Evolutionary conservation across 306 rosid genomes (phyloP).

Genomic region (Luffa aegyptiaca): DNA sequence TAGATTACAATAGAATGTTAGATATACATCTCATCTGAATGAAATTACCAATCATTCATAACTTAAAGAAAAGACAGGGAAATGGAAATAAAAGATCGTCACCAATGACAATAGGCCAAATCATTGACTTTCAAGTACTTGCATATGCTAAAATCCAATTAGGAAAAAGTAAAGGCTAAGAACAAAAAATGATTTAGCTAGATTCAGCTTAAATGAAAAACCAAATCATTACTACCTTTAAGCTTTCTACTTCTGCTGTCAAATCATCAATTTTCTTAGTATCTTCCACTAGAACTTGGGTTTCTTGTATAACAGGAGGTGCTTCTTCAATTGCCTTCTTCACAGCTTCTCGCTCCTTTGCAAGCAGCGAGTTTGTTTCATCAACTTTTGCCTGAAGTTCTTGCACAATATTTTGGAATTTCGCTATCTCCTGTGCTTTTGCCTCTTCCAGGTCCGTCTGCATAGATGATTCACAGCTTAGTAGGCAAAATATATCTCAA

Average conservation of each 20-base stretch:
- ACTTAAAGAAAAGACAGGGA: background rate
- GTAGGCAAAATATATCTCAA: background rate
- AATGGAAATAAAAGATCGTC: background rate
- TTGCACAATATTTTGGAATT: slow-evolving; percentile 65
- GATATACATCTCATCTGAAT: background rate
- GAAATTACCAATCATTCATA: background rate
- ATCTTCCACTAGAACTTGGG: slow-evolving; percentile 85
- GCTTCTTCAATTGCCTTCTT: slow-evolving; percentile 82
- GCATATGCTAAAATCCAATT: background rate
- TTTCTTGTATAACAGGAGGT: slow-evolving; percentile 93
- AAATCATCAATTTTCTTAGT: slow-evolving; percentile 73
- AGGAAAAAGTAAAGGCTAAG: background rate
- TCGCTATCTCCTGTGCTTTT: slow-evolving; percentile 67
- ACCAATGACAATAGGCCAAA: background rate
- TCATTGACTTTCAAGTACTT: slow-evolving; percentile 1
- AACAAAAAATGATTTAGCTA: background rate
- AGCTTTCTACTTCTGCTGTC: slow-evolving; percentile 61
- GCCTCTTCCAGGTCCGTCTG: slow-evolving; percentile 98
- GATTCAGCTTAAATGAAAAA: background rate
- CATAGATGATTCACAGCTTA: slow-evolving; percentile 8
- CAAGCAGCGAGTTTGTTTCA: slow-evolving; percentile 72
- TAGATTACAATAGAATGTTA: background rate
- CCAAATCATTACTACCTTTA: slow-evolving; percentile 46
- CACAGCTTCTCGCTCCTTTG: slow-evolving; percentile 76
- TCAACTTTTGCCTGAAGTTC: slow-evolving; percentile 75